Conservation (phyloP, 208 protist genomes). For the Trypanosoma scelopori region DNA sequence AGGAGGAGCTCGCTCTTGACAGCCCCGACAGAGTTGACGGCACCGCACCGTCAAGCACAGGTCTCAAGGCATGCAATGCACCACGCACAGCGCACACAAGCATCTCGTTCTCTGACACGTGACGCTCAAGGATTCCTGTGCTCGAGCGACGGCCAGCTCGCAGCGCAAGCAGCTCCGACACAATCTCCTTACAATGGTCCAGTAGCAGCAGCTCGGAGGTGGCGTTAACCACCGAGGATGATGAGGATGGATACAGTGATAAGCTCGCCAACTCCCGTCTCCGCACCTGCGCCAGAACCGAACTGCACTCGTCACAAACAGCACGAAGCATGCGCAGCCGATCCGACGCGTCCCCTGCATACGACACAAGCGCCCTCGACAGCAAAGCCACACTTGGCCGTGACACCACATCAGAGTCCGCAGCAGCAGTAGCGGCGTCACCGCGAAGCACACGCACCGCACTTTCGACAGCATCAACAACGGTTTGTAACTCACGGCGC, state of each 20-base stretch:
- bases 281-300: constrained; percentile 2
- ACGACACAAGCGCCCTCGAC: constrained; percentile 6
- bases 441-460: constrained; percentile 1
- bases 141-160: constrained; percentile 8
- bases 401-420: background rate
- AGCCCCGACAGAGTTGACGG: background rate
- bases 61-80: constrained; percentile 1
- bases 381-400: background rate
- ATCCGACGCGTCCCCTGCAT: background rate
- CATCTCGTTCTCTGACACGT: constrained; percentile 1
- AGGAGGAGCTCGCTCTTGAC: background rate
- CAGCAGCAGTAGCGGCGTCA: background rate
- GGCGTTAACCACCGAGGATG: background rate
- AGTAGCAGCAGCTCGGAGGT: constrained; percentile 6
- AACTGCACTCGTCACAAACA: constrained; percentile 13
- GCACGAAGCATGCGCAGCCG: background rate
- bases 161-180: constrained; percentile 17
- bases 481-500: background rate
- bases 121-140: background rate
- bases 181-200: constrained; percentile 9
- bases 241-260: background rate
- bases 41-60: background rate
- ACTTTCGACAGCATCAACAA: background rate
- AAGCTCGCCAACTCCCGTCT: constrained; percentile 1
- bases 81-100: constrained; percentile 6